Evolutionary conservation across 2,329 filamentous ascomycete genomes (phyloP).

Genomic region (Colletotrichum falcatum): DNA sequence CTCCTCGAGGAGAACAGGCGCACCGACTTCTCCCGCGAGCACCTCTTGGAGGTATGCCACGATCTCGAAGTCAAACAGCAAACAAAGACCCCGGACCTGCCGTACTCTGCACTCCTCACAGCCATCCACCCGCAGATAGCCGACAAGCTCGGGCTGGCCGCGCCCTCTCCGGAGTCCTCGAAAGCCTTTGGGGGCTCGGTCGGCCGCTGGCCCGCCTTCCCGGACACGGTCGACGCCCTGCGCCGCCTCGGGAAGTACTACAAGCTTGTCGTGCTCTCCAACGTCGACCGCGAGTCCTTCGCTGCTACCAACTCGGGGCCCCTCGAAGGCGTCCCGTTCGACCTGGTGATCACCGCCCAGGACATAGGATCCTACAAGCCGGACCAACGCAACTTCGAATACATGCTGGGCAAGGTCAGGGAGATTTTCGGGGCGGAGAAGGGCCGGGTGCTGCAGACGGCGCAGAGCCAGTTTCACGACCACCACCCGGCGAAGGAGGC

Average conservation of each 20-base stretch:
- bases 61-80: constrained; percentile 65
- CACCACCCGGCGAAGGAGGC: constrained; percentile 72
- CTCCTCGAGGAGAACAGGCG: constrained; percentile 53
- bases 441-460: constrained; percentile 71
- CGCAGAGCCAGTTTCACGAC: constrained; percentile 78
- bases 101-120: constrained; percentile 71
- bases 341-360: constrained; percentile 75
- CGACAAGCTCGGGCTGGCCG: constrained; percentile 53
- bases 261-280: constrained; percentile 69
- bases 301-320: constrained; percentile 56
- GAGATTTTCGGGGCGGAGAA: constrained; percentile 67
- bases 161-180: constrained; percentile 53
- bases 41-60: constrained; percentile 57
- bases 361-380: constrained; percentile 81
- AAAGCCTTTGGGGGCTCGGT: constrained; percentile 65
- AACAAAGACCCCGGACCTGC: constrained; percentile 63
- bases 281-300: constrained; percentile 68
- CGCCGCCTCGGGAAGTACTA: constrained; percentile 61
- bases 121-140: constrained; percentile 61
- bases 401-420: constrained; percentile 68
- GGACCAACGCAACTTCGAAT: constrained; percentile 72
- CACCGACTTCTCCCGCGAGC: constrained; percentile 49
- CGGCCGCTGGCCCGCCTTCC: constrained; percentile 68
- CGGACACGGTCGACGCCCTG: constrained; percentile 69
- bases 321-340: constrained; percentile 64